Percentiles rank a stretch among this genome's conserved stretches.
Conservation (phyloP, 495 filamentous ascomycete genomes). For the Talaromyces proteolyticus region DNA sequence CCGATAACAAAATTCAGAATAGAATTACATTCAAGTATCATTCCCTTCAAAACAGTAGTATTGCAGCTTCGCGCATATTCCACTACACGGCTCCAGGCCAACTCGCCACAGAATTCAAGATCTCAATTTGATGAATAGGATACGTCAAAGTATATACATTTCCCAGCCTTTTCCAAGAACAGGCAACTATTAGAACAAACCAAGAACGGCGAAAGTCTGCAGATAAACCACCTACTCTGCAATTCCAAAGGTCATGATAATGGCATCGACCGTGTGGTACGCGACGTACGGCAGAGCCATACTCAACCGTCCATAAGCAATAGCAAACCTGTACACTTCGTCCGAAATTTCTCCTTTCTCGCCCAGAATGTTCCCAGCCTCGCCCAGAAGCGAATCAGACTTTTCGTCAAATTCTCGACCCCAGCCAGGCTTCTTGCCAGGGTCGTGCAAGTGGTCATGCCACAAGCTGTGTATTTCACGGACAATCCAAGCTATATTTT, state of each 20-base stretch:
- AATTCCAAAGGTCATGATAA: not conserved
- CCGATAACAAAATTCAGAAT: too few species aligned
- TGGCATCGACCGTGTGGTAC: slow-evolving; percentile 2
- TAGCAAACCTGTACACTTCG: slow-evolving; percentile 1
- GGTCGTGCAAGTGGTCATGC: not conserved
- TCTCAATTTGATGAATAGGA: too few species aligned
- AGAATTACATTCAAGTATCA: too few species aligned
- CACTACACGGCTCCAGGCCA: too few species aligned
- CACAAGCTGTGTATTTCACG: not conserved
- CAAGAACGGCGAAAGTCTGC: too few species aligned
- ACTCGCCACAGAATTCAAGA: too few species aligned
- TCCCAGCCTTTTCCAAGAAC: too few species aligned
- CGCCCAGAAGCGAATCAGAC: not conserved
- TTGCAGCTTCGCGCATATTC: too few species aligned
- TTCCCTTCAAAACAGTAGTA: too few species aligned
- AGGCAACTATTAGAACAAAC: too few species aligned
- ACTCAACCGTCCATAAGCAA: not conserved
- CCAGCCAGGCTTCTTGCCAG: not conserved
- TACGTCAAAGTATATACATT: too few species aligned
- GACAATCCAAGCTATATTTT: not conserved
- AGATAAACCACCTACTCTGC: too few species aligned
- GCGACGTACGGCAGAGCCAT: not conserved
- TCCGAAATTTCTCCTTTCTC: not conserved
- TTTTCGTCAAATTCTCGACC: not conserved
- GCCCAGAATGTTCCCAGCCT: not conserved